These are phyloP conservation scores for Cyclotella kingstonii DNA, from an alignment of 108 stramenopile genomes.

Conservation along the genomic window DNA sequence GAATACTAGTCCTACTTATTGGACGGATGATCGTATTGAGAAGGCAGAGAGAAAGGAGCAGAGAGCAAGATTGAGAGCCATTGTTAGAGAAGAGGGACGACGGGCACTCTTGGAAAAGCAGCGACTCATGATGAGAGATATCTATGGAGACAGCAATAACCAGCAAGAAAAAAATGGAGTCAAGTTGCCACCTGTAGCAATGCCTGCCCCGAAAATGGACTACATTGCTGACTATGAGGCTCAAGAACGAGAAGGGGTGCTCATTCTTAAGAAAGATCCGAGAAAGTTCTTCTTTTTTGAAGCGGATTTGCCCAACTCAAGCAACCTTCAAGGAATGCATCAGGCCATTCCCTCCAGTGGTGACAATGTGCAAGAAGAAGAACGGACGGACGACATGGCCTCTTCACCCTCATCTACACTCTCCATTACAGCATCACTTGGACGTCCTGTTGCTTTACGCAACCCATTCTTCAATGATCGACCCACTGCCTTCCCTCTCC, in stretches of 20 bases:
- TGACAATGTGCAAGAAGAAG: conserved; percentile 2
- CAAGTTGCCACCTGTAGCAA: conserved; percentile 44
- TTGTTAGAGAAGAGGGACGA: conserved; percentile 65
- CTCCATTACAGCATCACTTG: conserved; percentile 48
- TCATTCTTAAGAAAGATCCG: conserved; percentile 68
- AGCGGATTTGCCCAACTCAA: conserved; percentile 31
- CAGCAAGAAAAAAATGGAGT: conserved; percentile 6
- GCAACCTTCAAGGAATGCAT: conserved; percentile 12
- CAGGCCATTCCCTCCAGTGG: conserved; percentile 14
- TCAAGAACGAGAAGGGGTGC: conserved; percentile 77
- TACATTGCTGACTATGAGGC: conserved; percentile 68
- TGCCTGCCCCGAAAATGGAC: conserved; percentile 65
- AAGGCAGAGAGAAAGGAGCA: conserved; percentile 52
- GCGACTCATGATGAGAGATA: conserved; percentile 57
- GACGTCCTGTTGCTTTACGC: conserved; percentile 63
- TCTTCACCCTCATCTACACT: neutral
- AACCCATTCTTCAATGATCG: conserved; percentile 58
- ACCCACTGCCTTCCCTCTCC: conserved; percentile 61
- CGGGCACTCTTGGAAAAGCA: conserved; percentile 65
- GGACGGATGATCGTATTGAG: conserved; percentile 67
- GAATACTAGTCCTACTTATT: conserved; percentile 62
- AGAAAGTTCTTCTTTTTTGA: conserved; percentile 82
- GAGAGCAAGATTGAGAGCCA: conserved; percentile 73
- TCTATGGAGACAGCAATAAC: conserved; percentile 35
- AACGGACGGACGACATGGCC: neutral